Evolutionary conservation across 176 grass and related monocot genomes (phyloP), one percentile per base, ranked within the genome.

Genomic region (Microstegium vimineum): DNA sequence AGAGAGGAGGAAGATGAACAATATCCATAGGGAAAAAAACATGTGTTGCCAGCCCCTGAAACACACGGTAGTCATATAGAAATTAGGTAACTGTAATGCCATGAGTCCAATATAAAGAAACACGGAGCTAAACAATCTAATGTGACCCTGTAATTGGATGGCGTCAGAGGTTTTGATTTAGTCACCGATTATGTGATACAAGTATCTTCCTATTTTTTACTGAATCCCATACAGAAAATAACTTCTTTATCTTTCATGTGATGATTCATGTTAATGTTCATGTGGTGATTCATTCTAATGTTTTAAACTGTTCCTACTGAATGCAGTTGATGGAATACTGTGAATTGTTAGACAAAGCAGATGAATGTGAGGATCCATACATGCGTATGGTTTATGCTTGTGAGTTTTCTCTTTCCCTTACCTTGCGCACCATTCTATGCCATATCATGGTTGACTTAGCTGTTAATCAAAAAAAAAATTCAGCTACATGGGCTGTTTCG

Each of bases 401-500:
- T 94, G 67, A 97, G 89, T 93, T 72, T 66, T 10, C 17, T 79
- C 61, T 16, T 77, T 80, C 17, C 81, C 71, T 79, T 36, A 72
- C 23, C 35, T 71, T 22, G 37, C 37, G 49, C 54, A 80, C 7
- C 15, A 36, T 45, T 86, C 60, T 46, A 33, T 71, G 68, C n/a
- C 33, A 62, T 47, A 28, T 78, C 62, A 38, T 80, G 61, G 33
- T 69, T 82, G 31, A 66, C 68, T 83, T 45, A 86, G 62, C 46
- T 74, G 69, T 77, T 62, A 77, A 63, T 65, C 41, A 49, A n/a
- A n/a, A n/a, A n/a, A n/a, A n/a, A n/a, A n/a, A 67, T 54, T 88
- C 85, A 99, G 97, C 97, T 83, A 83, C 93, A 70, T 99, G 97
- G 97, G 93, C 94, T 88, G 82, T 99, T 75, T 99, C 97, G 2